Conservation (phyloP, 768 basidiomycete genomes). For the Suillus decipiens region DNA sequence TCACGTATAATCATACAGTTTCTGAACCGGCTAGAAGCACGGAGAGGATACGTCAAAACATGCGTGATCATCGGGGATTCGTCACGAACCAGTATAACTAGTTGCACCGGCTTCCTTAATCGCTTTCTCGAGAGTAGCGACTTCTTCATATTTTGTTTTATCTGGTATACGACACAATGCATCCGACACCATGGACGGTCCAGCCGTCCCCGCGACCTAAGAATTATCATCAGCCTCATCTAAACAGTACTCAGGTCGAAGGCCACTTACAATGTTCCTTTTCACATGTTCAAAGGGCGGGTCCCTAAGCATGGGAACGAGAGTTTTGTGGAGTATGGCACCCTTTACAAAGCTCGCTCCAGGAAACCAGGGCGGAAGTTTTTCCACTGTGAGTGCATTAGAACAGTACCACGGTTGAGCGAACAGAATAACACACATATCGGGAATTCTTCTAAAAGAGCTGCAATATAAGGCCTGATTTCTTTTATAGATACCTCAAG, state of each 20-base stretch:
- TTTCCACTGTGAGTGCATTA: slow-evolving; percentile 14
- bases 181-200: slow-evolving; percentile 27
- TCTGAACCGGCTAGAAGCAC: slow-evolving; percentile 23
- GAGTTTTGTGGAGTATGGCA: slow-evolving; percentile 16
- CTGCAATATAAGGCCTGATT: slow-evolving; percentile 19
- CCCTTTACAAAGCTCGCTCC: slow-evolving; percentile 20
- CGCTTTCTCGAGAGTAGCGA: slow-evolving; percentile 18
- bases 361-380: slow-evolving; percentile 27
- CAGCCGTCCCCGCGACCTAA: slow-evolving; percentile 23
- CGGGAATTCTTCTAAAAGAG: slow-evolving; percentile 19
- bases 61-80: background rate
- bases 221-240: background rate
- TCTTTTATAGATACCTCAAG: slow-evolving; percentile 14
- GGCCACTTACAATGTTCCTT: slow-evolving; percentile 20
- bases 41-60: slow-evolving; percentile 9
- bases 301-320: slow-evolving; percentile 16
- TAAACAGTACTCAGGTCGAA: background rate
- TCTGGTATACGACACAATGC: slow-evolving; percentile 19
- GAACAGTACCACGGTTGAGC: background rate
- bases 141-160: slow-evolving; percentile 6
- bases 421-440: slow-evolving; percentile 17
- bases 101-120: slow-evolving; percentile 27
- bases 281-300: slow-evolving; percentile 27
- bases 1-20: slow-evolving; percentile 16
- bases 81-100: slow-evolving; percentile 19